These are phyloP conservation scores for Colletotrichum musae DNA, from an alignment of 2,329 filamentous ascomycete species.

Conservation along the genomic window DNA sequence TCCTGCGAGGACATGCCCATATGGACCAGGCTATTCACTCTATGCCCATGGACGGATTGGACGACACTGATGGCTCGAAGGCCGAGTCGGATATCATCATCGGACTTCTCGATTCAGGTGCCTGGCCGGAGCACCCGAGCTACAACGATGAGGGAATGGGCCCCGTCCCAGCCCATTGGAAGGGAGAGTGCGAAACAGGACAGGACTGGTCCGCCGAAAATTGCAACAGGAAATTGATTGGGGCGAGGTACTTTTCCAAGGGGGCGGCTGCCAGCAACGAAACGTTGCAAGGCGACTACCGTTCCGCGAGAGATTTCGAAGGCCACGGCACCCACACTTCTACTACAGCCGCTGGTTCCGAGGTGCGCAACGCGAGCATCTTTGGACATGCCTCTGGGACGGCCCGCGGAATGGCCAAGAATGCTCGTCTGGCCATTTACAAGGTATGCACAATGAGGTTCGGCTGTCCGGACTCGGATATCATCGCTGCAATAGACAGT, in stretches of 20 bases:
- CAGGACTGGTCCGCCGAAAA: constrained; percentile 20
- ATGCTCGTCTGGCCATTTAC: constrained; percentile 28
- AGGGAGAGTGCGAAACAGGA: constrained; percentile 31
- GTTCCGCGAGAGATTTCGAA: constrained; percentile 10
- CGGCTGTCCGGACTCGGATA: constrained; percentile 18
- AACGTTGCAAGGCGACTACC: too few species aligned
- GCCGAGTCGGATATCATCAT: constrained; percentile 36
- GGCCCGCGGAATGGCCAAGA: constrained; percentile 18
- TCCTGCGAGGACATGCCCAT: not conserved
- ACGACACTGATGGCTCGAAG: not conserved
- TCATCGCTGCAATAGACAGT: constrained; percentile 24
- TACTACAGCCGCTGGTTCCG: constrained; percentile 19
- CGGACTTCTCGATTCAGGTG: constrained; percentile 35
- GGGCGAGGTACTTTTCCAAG: constrained; percentile 35
- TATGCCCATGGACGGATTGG: not conserved
- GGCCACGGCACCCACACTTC: constrained; percentile 29
- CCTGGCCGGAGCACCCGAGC: constrained; percentile 41
- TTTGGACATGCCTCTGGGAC: constrained; percentile 25
- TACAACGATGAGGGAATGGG: constrained; percentile 35
- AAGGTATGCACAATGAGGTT: constrained; percentile 10
- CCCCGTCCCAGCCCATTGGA: constrained; percentile 32
- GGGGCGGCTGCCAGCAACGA: constrained; percentile 3
- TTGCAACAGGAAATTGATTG: constrained; percentile 41
- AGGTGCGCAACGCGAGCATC: not conserved
- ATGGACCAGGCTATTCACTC: not conserved